These are phyloP conservation scores for Catharanthus roseus DNA, from an alignment of 257 asterid genomes.

Conservation along the genomic window DNA sequence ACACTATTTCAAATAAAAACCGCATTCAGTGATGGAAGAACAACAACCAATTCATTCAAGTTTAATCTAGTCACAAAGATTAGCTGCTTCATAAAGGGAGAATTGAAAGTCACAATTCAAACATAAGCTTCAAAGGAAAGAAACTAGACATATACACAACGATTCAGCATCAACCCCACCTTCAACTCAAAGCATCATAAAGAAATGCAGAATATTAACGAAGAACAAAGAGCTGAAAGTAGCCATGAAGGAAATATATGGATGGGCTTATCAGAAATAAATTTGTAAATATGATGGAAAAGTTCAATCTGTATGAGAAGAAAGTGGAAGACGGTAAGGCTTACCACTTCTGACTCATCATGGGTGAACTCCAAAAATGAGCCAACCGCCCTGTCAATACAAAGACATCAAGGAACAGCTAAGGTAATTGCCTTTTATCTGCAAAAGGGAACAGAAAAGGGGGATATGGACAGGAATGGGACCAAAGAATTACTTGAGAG, in stretches of 20 bases:
- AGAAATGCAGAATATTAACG: neutral
- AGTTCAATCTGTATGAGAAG: neutral
- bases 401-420: slow-evolving; percentile 19
- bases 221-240: neutral
- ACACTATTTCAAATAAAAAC: neutral
- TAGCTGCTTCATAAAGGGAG: neutral
- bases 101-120: neutral
- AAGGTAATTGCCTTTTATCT: slow-evolving; percentile 14
- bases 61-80: neutral
- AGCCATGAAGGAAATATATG: neutral
- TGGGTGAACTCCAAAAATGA: slow-evolving; percentile 94
- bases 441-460: neutral
- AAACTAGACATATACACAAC: too few species aligned
- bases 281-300: neutral
- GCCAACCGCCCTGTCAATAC: slow-evolving; percentile 92
- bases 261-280: neutral
- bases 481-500: slow-evolving; percentile 73
- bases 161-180: neutral
- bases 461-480: slow-evolving; percentile 12
- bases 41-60: neutral
- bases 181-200: neutral
- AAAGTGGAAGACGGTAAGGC: slow-evolving; percentile 28
- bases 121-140: neutral
- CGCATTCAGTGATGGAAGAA: neutral
- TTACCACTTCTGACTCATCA: slow-evolving; percentile 87